Percentiles rank a stretch among this genome's conserved stretches.
These are phyloP conservation scores for Naganishia antarctica DNA, from an alignment of 768 basidiomycete genomes.

Conservation along the genomic window DNA sequence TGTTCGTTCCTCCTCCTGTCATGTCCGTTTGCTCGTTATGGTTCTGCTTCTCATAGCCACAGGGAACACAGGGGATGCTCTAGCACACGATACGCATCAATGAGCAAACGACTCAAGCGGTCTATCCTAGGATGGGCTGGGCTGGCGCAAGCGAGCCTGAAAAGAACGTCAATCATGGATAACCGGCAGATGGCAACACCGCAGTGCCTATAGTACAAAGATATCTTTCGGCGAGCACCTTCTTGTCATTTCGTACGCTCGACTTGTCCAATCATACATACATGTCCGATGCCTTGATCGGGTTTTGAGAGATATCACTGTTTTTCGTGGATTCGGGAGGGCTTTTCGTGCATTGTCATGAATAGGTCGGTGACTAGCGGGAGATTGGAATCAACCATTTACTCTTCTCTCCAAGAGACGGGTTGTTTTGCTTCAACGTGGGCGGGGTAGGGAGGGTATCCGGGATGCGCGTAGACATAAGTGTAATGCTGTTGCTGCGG, in stretches of 20 bases:
- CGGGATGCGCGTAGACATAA: conserved; percentile 19
- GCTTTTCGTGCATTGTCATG: not conserved
- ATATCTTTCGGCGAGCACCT: not conserved
- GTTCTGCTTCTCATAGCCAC: no score
- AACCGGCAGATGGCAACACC: conserved; percentile 11
- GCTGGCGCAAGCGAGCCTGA: no score
- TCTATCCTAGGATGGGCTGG: no score
- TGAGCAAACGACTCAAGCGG: no score
- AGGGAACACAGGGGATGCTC: no score
- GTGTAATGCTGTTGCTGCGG: conserved; percentile 20
- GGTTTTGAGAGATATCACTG: not conserved
- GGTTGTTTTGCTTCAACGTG: conserved; percentile 13
- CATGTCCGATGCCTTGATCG: not conserved
- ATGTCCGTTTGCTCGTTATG: no score
- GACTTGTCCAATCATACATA: conserved; percentile 7
- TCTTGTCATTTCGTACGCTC: conserved; percentile 14
- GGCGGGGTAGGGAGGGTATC: conserved; percentile 12
- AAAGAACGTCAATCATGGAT: conserved; percentile 6
- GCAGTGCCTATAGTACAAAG: conserved; percentile 17
- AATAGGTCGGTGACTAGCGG: not conserved
- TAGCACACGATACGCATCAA: no score
- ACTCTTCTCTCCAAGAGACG: conserved; percentile 22
- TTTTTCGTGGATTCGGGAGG: not conserved
- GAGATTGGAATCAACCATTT: not conserved
- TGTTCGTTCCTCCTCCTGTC: no score